A percentile compares a stretch with the other conserved stretches of the same genome.
Conservation (phyloP, 1,284 basidiomycete genomes). For the Apiotrichum akiyoshidainum region DNA sequence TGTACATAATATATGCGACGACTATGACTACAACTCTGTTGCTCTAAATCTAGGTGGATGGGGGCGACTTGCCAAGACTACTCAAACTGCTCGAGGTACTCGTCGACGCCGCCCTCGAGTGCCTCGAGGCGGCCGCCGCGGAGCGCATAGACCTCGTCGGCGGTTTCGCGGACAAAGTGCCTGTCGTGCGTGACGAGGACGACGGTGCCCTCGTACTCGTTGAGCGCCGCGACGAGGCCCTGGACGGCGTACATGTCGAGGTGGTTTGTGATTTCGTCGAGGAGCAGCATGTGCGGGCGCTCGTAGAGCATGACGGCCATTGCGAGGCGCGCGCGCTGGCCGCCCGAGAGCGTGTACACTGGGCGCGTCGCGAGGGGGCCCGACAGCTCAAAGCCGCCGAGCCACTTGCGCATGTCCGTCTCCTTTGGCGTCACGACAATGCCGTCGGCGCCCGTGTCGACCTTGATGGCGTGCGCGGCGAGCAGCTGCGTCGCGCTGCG, state of each 20-base stretch:
- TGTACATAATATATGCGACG: too few species aligned
- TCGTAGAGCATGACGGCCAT: constrained; percentile 42
- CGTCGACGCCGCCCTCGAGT: constrained; percentile 21
- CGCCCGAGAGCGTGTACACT: constrained; percentile 15
- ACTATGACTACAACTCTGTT: too few species aligned
- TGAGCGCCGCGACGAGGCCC: constrained; percentile 60
- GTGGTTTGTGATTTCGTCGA: constrained; percentile 70
- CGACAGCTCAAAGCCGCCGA: constrained; percentile 57
- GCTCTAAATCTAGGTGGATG: too few species aligned
- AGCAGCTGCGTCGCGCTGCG: constrained; percentile 3
- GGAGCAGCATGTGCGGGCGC: constrained; percentile 50
- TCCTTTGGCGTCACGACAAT: constrained; percentile 38
- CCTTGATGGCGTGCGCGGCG: constrained; percentile 1
- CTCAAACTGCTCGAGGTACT: constrained; percentile 17
- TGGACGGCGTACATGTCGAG: constrained; percentile 65
- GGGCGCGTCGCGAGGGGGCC: constrained; percentile 52
- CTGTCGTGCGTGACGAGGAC: constrained; percentile 69
- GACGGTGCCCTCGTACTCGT: constrained; percentile 59
- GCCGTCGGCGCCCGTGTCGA: constrained; percentile 5
- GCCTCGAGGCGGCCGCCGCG: constrained; percentile 13
- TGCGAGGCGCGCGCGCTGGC: constrained; percentile 57
- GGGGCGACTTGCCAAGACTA: not conserved
- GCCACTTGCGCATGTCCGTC: constrained; percentile 53
- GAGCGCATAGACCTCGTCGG: constrained; percentile 18
- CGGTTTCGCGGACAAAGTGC: constrained; percentile 23